Conservation (phyloP, 805 yeast genomes). For the Lachancea thermotolerans region DNA sequence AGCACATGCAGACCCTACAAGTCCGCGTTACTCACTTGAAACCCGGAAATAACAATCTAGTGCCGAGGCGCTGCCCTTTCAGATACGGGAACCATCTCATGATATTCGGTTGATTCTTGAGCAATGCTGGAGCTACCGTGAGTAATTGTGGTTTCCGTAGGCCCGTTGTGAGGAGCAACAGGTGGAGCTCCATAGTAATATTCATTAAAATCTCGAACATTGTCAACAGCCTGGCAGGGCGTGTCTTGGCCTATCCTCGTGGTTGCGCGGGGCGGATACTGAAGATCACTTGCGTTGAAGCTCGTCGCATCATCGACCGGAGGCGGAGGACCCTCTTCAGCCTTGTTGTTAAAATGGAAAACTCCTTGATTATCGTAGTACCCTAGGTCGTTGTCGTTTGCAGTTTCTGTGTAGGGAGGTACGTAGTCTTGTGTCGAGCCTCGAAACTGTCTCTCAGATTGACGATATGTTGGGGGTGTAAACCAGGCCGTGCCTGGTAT, state of each 20-base stretch:
- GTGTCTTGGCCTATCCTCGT: background rate
- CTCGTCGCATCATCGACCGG: constrained; percentile 5
- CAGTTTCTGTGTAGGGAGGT: constrained; percentile 60
- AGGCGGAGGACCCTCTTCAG: constrained; percentile 28
- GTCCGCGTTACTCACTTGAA: no score
- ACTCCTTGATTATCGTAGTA: constrained; percentile 61
- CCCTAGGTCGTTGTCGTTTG: constrained; percentile 72
- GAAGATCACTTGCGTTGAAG: background rate
- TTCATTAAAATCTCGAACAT: background rate
- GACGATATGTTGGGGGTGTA: constrained; percentile 74
- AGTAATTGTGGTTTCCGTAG: background rate
- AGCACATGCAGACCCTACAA: no score
- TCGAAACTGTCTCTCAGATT: constrained; percentile 50
- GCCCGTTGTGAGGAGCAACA: no score
- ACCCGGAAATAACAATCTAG: no score
- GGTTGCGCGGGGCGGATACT: constrained; percentile 3
- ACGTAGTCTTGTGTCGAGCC: constrained; percentile 37
- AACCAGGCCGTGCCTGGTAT: constrained; percentile 77
- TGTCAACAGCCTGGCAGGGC: background rate
- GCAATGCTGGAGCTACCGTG: background rate
- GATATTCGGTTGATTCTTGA: no score
- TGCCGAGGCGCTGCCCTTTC: no score
- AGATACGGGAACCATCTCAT: no score
- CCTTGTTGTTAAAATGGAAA: constrained; percentile 36
- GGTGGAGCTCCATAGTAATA: constrained; percentile 5